Evolutionary conservation across 768 basidiomycete species (phyloP), one percentile per base, ranked within the genome.

Genomic region (Fomitopsis serialis): DNA sequence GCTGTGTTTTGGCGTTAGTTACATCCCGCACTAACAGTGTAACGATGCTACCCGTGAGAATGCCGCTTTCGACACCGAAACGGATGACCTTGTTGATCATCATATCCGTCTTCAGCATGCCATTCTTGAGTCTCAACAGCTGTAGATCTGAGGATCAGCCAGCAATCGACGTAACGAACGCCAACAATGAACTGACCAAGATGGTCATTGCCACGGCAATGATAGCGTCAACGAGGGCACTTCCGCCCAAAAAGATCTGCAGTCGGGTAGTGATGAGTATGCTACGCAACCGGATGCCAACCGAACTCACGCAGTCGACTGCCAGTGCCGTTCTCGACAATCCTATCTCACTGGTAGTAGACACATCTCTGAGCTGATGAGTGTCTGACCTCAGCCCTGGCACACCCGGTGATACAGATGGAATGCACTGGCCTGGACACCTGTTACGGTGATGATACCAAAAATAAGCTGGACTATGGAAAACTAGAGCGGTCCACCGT

Each of bases 41-140:
- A n/a, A n/a, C n/a, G n/a, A n/a, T n/a, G n/a, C n/a, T n/a, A n/a
- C n/a, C n/a, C n/a, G 37, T 13, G 44, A 56, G 19, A 2, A 40
- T 43, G 24, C 55, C 55, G 7, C 50, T 56, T 40, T 56, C 55
- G 8, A 56, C 27, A 12, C 52, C 32, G 19, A 56, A 37, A 12
- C 46, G 42, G 21, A 52, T 42, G 29, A 54, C 32, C 8, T 23
- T 11, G 40, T 54, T 54, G 27, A 54, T 27, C 29, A 50, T 35
- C 13, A 25, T 32, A 32, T 54, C 48, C 9, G 54, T 32, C 27
- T 42, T 24, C 17, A n/a, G 24, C n/a, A 49, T 49, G 12, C 53
- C 53, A 9, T 19, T 49, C 46, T 50, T 54, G 5, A 21, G 9
- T 9, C 34, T 40, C 25, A 54, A 11, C 3, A 54, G 32, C 53